These are phyloP conservation scores for Venturiaceae sp. DNA, from an alignment of 2,329 filamentous ascomycete species.

Conservation along the genomic window DNA sequence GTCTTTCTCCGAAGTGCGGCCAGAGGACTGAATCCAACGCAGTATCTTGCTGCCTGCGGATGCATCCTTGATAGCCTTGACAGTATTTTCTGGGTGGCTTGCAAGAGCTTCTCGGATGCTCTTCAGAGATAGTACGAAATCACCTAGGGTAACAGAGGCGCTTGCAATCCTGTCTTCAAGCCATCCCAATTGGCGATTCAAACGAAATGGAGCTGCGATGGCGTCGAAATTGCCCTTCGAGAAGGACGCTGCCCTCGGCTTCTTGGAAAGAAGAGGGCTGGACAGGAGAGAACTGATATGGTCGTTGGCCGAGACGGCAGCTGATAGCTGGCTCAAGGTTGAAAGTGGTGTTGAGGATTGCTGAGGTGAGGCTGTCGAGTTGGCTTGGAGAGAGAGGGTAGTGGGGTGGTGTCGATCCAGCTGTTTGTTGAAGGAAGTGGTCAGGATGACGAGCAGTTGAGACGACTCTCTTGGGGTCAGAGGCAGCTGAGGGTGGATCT, in stretches of 20 bases:
- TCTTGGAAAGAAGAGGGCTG: conserved; percentile 2
- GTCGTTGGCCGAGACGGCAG: neutral
- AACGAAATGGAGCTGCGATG: neutral
- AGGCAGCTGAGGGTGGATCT: conserved; percentile 43
- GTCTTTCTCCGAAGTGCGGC: neutral
- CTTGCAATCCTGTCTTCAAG: conserved; percentile 2
- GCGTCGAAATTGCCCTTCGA: neutral
- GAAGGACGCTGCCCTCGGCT: neutral
- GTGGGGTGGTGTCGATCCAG: conserved; percentile 48
- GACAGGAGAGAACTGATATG: conserved; percentile 2
- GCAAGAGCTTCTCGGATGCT: neutral
- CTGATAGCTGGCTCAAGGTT: neutral
- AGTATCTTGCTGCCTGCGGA: neutral
- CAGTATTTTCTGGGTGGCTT: neutral
- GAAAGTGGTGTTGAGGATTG: neutral
- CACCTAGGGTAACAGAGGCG: neutral
- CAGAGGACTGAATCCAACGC: neutral
- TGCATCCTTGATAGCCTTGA: neutral
- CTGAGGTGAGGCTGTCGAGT: neutral
- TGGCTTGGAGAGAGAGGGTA: neutral
- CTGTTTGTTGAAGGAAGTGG: conserved; percentile 52
- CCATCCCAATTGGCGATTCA: neutral
- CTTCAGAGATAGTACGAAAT: neutral
- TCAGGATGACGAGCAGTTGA: conserved; percentile 50
- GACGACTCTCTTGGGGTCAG: conserved; percentile 48